phyloP scores from a whole-genome alignment of 495 filamentous ascomycete genomes.

The Penicillium bialowiezense region DNA sequence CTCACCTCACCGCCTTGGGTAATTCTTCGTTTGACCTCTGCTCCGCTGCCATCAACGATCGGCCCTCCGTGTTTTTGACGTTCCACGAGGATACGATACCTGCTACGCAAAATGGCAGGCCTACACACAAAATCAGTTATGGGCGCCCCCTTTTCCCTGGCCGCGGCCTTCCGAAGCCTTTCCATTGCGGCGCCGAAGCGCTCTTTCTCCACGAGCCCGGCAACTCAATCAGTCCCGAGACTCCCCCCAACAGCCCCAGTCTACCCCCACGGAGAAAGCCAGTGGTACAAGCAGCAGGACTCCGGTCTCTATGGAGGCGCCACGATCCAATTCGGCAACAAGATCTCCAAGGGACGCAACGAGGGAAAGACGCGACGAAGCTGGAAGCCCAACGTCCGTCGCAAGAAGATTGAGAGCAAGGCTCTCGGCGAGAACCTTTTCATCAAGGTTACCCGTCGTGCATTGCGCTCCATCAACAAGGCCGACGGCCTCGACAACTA shows the following conservation, averaged over 20 bases:
- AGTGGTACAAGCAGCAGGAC: constrained; percentile 83
- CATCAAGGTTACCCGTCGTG: constrained; percentile 71
- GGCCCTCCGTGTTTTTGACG: neutral
- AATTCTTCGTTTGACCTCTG: constrained; percentile 31
- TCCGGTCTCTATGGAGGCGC: constrained; percentile 77
- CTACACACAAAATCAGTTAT: constrained; percentile 29
- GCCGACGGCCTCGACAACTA: constrained; percentile 88
- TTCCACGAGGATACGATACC: constrained; percentile 1
- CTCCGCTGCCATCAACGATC: constrained; percentile 2
- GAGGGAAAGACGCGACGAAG: constrained; percentile 78
- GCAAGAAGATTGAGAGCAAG: constrained; percentile 70
- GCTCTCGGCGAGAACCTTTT: constrained; percentile 62
- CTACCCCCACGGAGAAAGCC: constrained; percentile 82
- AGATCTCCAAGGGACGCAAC: constrained; percentile 67
- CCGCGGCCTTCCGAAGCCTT: constrained; percentile 40
- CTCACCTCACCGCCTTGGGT: constrained; percentile 1
- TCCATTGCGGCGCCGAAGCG: constrained; percentile 41
- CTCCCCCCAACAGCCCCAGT: constrained; percentile 55
- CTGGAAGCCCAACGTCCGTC: constrained; percentile 87
- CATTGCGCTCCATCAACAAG: constrained; percentile 83
- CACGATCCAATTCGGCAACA: constrained; percentile 88
- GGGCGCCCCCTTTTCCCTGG: constrained; percentile 37
- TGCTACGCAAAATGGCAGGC: constrained; percentile 29
- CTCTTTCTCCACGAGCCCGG: constrained; percentile 39
- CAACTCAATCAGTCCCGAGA: constrained; percentile 30